These are phyloP conservation scores for Sporisorium iseilematis-ciliati DNA, from an alignment of 1,284 basidiomycete genomes.

Conservation along the genomic window DNA sequence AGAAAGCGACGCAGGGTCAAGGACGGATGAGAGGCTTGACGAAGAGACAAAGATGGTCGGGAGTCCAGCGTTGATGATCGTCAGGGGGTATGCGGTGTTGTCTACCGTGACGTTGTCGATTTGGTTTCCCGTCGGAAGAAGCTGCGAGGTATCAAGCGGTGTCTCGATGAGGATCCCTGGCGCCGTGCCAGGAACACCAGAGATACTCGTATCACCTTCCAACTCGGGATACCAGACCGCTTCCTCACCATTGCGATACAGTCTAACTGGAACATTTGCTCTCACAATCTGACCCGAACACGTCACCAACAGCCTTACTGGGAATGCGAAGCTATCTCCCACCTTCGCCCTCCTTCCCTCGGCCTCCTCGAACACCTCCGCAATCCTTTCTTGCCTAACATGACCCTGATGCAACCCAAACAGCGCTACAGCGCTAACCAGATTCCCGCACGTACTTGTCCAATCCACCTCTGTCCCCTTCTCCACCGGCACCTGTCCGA, in stretches of 20 bases:
- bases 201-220: conserved; percentile 54
- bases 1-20: conserved; percentile 21
- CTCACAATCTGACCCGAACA: conserved; percentile 56
- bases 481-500: conserved; percentile 67
- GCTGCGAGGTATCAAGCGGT: conserved; percentile 38
- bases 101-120: conserved; percentile 39
- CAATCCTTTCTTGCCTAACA: conserved; percentile 26
- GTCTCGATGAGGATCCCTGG: conserved; percentile 60
- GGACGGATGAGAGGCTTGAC: conserved; percentile 23
- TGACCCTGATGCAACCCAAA: conserved; percentile 49
- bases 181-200: conserved; percentile 64
- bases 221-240: conserved; percentile 39
- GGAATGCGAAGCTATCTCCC: conserved; percentile 26
- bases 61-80: conserved; percentile 63
- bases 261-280: conserved; percentile 55
- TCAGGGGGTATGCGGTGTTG: conserved; percentile 30
- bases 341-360: neutral
- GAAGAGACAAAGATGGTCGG: conserved; percentile 64
- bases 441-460: conserved; percentile 66
- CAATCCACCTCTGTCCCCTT: conserved; percentile 55
- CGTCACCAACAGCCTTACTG: conserved; percentile 53
- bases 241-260: neutral
- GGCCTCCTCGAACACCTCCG: conserved; percentile 11
- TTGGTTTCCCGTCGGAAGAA: conserved; percentile 56
- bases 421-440: conserved; percentile 64